Evolutionary conservation across 2,329 filamentous ascomycete species (phyloP).

Genomic region (Aspergillus aculeatus): DNA sequence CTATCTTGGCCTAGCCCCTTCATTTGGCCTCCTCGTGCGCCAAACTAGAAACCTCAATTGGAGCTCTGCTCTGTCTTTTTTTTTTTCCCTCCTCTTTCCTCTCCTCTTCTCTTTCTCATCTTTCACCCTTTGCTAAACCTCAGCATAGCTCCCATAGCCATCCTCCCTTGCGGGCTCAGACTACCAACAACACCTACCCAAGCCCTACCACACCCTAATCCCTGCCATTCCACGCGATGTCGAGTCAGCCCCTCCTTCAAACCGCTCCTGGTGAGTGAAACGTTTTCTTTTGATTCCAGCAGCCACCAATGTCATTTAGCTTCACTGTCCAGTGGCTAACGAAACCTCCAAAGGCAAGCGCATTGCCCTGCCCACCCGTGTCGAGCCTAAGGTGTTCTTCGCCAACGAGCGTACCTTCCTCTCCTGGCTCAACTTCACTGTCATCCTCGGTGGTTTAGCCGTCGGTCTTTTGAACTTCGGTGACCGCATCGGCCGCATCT

Average conservation of each 20-base stretch:
- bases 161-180: not conserved
- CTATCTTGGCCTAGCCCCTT: not conserved
- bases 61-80: not conserved
- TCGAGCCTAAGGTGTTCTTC: slow-evolving; percentile 99
- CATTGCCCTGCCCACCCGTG: slow-evolving; percentile 93
- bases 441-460: slow-evolving; percentile 93
- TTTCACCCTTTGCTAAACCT: not conserved
- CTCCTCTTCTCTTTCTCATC: not conserved
- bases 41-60: not conserved
- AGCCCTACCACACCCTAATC: not conserved
- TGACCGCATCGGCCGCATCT: slow-evolving; percentile 90
- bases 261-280: slow-evolving; percentile 73
- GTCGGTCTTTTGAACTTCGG: slow-evolving; percentile 98
- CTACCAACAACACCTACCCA: not conserved
- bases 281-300: not conserved
- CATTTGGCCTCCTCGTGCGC: not conserved
- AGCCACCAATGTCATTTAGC: not conserved
- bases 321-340: not conserved
- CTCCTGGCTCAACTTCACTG: slow-evolving; percentile 99
- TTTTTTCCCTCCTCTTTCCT: not conserved
- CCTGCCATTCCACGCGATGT: slow-evolving; percentile 59
- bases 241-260: slow-evolving; percentile 92
- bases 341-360: slow-evolving; percentile 74
- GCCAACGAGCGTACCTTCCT: slow-evolving; percentile 99
- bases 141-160: not conserved